Percentiles rank a stretch among this genome's conserved stretches.
Evolutionary conservation across 768 basidiomycete species (phyloP).

Genomic region (Lactarius vividus): DNA sequence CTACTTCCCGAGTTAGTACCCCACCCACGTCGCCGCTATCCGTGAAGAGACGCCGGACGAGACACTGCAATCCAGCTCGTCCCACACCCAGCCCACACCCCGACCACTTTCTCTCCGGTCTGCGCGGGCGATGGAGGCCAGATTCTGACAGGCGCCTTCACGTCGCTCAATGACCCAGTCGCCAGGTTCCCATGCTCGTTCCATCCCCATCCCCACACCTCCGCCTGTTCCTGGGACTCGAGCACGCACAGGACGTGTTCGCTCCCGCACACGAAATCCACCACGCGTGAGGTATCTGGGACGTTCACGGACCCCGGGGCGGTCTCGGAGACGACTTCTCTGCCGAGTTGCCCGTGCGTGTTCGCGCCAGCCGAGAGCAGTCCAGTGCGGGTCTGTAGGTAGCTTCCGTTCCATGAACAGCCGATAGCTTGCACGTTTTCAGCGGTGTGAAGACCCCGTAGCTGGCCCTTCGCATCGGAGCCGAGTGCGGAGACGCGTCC

Average conservation of each 20-base stretch:
- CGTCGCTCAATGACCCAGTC: slow-evolving; percentile 55
- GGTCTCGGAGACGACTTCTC: slow-evolving; percentile 23
- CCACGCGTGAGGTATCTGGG: slow-evolving; percentile 29
- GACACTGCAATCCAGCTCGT: slow-evolving; percentile 45
- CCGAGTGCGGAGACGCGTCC: slow-evolving; percentile 56
- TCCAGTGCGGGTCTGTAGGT: slow-evolving; percentile 36
- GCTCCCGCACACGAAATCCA: slow-evolving; percentile 58
- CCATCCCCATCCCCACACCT: slow-evolving; percentile 92
- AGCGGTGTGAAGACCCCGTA: slow-evolving; percentile 39
- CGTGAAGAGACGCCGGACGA: neutral
- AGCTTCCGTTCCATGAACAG: slow-evolving; percentile 85
- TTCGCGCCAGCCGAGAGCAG: slow-evolving; percentile 54
- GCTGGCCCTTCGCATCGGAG: slow-evolving; percentile 68
- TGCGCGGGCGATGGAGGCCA: slow-evolving; percentile 43
- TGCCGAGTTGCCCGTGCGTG: slow-evolving; percentile 65
- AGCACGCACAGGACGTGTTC: slow-evolving; percentile 67
- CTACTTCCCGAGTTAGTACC: neutral
- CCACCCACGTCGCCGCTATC: neutral
- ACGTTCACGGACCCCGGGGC: slow-evolving; percentile 35
- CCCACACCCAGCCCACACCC: slow-evolving; percentile 51
- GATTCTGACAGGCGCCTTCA: slow-evolving; percentile 46
- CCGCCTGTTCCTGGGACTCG: slow-evolving; percentile 21
- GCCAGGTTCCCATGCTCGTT: slow-evolving; percentile 98
- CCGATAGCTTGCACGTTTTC: slow-evolving; percentile 38
- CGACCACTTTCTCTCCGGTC: slow-evolving; percentile 6